These are phyloP conservation scores for Chlorella ohadii DNA, from an alignment of 139 green algal genomes.

Conservation along the genomic window DNA sequence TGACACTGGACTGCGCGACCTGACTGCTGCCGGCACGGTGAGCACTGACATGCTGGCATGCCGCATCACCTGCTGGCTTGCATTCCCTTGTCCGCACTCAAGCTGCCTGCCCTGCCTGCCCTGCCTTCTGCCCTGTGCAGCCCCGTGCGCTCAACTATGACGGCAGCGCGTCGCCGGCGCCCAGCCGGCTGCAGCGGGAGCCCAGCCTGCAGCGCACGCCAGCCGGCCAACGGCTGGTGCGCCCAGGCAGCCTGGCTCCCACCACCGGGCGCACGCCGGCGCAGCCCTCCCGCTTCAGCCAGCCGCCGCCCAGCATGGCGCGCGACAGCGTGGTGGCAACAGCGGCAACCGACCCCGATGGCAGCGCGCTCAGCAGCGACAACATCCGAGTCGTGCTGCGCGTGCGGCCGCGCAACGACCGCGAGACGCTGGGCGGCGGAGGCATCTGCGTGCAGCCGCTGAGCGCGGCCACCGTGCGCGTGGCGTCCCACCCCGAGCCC, in stretches of 20 bases:
- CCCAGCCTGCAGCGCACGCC: background rate
- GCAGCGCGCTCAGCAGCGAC: constrained; percentile 4
- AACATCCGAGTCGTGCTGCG: constrained; percentile 59
- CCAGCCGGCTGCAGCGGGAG: constrained; percentile 15
- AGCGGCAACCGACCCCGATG: background rate
- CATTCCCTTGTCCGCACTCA: too few species aligned
- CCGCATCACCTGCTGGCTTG: background rate
- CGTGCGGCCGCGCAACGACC: constrained; percentile 46
- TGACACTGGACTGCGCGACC: background rate
- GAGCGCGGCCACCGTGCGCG: constrained; percentile 23
- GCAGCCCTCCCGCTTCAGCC: background rate
- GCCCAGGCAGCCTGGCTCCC: background rate
- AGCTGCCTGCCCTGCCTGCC: too few species aligned
- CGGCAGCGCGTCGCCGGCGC: background rate
- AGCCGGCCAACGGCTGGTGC: background rate
- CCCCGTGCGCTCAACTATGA: constrained; percentile 2
- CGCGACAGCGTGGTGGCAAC: background rate
- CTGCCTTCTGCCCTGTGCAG: too few species aligned
- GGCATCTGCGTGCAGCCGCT: constrained; percentile 43
- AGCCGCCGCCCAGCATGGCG: background rate
- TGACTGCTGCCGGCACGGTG: constrained; percentile 11
- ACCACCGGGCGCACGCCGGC: constrained; percentile 8
- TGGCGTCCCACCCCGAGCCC: constrained; percentile 38
- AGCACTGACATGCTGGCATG: too few species aligned
- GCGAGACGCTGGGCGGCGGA: constrained; percentile 39